Percentiles rank a stretch among this genome's conserved stretches.
Evolutionary conservation across 768 basidiomycete genomes (phyloP).

Genomic region (Dictyophora rubrovolvata): DNA sequence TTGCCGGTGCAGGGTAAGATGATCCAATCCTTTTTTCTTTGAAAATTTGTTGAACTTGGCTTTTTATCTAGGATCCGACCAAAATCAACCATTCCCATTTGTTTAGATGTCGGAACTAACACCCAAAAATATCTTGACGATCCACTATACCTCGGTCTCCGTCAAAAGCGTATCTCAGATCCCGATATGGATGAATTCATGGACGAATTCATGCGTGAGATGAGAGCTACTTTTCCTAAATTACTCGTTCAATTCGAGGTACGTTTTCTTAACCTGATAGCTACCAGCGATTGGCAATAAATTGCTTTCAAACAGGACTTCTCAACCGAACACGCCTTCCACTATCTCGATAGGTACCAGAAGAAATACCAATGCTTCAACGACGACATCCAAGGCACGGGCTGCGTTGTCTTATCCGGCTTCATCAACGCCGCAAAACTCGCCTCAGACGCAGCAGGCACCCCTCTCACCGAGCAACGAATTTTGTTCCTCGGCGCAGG

Average conservation of each 20-base stretch:
- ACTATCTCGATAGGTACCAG: conserved; percentile 69
- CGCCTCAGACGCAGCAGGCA: conserved; percentile 59
- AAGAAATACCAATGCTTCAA: conserved; percentile 74
- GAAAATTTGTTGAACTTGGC: not conserved
- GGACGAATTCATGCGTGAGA: conserved; percentile 88
- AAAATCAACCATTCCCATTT: conserved; percentile 70
- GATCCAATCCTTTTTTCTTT: conserved; percentile 25
- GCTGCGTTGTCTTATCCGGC: conserved; percentile 84
- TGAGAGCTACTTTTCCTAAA: conserved; percentile 64
- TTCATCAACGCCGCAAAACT: conserved; percentile 81
- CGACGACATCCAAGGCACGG: conserved; percentile 87
- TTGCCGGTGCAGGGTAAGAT: conserved; percentile 80
- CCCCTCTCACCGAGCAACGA: conserved; percentile 58
- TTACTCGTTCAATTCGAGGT: conserved; percentile 82
- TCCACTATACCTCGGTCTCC: conserved; percentile 81
- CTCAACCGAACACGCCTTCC: conserved; percentile 84
- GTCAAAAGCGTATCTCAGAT: conserved; percentile 55
- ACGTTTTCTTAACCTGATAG: conserved; percentile 7
- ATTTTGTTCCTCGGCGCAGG: conserved; percentile 93
- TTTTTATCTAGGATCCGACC: conserved; percentile 51
- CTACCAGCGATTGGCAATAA: not conserved
- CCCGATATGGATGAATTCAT: conserved; percentile 71
- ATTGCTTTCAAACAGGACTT: conserved; percentile 52
- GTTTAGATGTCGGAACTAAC: conserved; percentile 85
- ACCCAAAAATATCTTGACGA: conserved; percentile 71